Percentiles rank a stretch among this genome's conserved stretches.
Evolutionary conservation across 176 grass and related monocot species (phyloP).

Genomic region (Oryza meridionalis): DNA sequence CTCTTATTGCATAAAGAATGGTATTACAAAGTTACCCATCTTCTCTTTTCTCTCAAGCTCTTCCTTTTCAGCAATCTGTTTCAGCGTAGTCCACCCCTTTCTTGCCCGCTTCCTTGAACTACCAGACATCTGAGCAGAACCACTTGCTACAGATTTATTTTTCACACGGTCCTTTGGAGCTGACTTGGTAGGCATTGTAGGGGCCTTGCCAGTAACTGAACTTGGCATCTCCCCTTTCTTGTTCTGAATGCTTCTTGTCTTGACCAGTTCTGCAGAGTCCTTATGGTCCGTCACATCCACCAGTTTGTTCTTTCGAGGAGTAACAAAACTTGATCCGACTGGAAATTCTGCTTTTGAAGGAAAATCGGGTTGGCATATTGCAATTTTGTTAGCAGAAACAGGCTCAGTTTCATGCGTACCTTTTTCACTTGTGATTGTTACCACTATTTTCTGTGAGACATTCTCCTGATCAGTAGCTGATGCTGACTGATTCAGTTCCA

Average conservation of each 20-base stretch:
- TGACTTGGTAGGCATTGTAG: constrained; percentile 16
- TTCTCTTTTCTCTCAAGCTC: constrained; percentile 60
- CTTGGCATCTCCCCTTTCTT: constrained; percentile 38
- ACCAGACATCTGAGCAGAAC: constrained; percentile 21
- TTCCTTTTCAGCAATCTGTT: constrained; percentile 67
- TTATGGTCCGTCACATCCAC: constrained; percentile 6
- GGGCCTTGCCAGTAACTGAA: constrained; percentile 37
- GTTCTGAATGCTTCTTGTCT: constrained; percentile 14
- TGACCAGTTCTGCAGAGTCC: constrained; percentile 25
- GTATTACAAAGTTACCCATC: constrained; percentile 62
- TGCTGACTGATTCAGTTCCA: not conserved
- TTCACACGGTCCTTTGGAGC: constrained; percentile 11
- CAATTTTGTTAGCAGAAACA: not conserved
- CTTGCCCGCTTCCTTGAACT: constrained; percentile 77
- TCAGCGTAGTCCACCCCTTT: constrained; percentile 75
- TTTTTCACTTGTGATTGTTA: constrained; percentile 13
- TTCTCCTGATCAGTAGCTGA: not conserved
- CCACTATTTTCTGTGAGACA: not conserved
- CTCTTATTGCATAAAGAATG: constrained; percentile 56
- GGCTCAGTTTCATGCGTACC: not conserved
- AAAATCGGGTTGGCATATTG: not conserved
- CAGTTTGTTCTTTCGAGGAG: constrained; percentile 41
- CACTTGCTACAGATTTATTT: not conserved
- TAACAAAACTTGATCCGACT: constrained; percentile 29
- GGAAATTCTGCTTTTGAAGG: not conserved